Conservation (phyloP, 2,329 filamentous ascomycete species). For the Dissoconium aciculare region DNA sequence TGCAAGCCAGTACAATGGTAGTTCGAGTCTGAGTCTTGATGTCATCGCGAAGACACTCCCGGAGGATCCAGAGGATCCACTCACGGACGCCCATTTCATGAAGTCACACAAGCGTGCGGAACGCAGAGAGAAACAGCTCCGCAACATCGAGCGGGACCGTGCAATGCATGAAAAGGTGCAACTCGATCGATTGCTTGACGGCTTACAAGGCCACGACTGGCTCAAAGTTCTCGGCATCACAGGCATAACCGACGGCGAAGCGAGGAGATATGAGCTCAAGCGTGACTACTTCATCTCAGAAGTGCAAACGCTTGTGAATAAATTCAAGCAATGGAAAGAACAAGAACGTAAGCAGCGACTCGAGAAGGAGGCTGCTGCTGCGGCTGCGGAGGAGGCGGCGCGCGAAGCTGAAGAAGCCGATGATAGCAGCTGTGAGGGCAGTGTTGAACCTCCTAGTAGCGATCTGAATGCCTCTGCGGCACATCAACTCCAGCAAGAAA, state of each 20-base stretch:
- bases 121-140: conserved; percentile 51
- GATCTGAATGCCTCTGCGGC: conserved; percentile 58
- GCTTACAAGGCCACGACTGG: conserved; percentile 85
- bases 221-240: conserved; percentile 80
- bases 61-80: conserved; percentile 35
- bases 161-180: conserved; percentile 53
- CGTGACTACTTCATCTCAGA: conserved; percentile 72
- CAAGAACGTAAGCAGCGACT: conserved; percentile 74
- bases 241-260: conserved; percentile 68
- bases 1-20: conserved; percentile 11
- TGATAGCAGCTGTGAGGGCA: conserved; percentile 26
- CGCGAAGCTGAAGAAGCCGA: conserved; percentile 30
- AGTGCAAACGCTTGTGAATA: conserved; percentile 66
- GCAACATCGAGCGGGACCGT: conserved; percentile 51
- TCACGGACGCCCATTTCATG: conserved; percentile 41
- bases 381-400: conserved; percentile 18
- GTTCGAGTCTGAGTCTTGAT: conserved; percentile 13
- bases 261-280: conserved; percentile 74
- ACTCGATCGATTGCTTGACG: conserved; percentile 56
- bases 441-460: conserved; percentile 44
- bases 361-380: conserved; percentile 52
- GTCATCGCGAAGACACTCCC: conserved; percentile 18
- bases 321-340: conserved; percentile 75
- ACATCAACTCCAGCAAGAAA: conserved; percentile 61
- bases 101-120: conserved; percentile 46